phyloP scores from a whole-genome alignment of 116 monocot species.

The Dioscorea cayenensis region DNA sequence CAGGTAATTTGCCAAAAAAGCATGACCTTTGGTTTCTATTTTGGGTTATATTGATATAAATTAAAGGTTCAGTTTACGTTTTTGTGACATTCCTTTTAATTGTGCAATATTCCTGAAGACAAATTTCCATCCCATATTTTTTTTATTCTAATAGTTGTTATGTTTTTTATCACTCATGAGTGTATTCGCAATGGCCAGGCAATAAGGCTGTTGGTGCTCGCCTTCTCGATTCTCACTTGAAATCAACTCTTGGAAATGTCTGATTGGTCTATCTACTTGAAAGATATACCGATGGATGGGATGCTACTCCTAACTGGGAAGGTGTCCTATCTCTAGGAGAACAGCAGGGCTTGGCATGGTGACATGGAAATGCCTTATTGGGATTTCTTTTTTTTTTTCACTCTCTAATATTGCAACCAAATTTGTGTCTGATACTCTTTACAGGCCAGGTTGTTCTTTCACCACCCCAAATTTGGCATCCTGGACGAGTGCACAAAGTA shows the following conservation, averaged over 20 bases:
- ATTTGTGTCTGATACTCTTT: conserved; percentile 4
- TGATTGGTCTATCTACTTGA: conserved; percentile 88
- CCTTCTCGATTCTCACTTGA: conserved; percentile 47
- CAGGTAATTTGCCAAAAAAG: conserved; percentile 26
- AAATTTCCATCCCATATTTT: too few species aligned
- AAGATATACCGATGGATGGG: conserved; percentile 68
- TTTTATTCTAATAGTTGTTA: too few species aligned
- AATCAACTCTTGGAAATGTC: conserved; percentile 80
- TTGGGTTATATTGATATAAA: not conserved
- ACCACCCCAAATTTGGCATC: conserved; percentile 88
- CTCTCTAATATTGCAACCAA: not conserved
- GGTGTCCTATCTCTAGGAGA: conserved; percentile 90
- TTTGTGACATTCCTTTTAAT: too few species aligned
- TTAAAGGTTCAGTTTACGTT: too few species aligned
- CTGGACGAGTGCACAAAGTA: conserved; percentile 99
- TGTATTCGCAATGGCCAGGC: conserved; percentile 9
- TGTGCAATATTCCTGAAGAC: too few species aligned
- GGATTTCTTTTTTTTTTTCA: not conserved
- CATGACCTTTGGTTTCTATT: not conserved
- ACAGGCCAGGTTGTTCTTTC: conserved; percentile 96
- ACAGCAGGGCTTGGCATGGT: conserved; percentile 99
- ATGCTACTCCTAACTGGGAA: conserved; percentile 90
- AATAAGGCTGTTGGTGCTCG: conserved; percentile 25
- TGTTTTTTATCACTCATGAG: not conserved
- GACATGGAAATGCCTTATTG: conserved; percentile 4